Base-by-base conservation (phyloP, 2,329 filamentous ascomycete species). In the Ophiostoma sp. region DNA sequence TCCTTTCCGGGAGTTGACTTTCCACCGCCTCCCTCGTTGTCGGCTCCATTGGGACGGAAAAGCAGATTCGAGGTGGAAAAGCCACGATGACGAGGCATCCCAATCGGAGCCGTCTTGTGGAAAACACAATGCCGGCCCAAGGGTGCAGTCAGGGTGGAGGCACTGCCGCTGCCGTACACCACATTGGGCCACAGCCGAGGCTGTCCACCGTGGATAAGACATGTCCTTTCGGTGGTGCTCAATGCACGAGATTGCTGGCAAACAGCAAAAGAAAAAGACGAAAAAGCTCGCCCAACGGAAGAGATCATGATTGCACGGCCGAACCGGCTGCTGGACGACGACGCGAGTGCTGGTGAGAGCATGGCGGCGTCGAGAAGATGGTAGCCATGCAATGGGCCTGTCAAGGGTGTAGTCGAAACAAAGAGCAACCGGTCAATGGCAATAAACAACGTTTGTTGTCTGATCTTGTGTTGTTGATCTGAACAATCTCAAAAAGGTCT, bases 31-130 rank as follows among this genome's bases (percentile, higher is more conserved):
- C 55, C 28, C n/a, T 19, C 25, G 42, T 48, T 71, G 45, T 31
- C 74, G 74, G 75, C 55, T 72, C 78, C 78, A 79, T 83, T 79
- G 61, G 84, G 82, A 19, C 84, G 85, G 11, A 90, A 81, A 74
- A 85, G 84, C 1, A 88, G 84, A 77, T 89, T 91, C 31, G 90
- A 91, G 15, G 90, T 91, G 81, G 91, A 92, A 81, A 92, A 92
- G 78, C 82, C 84, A 74, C 88, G 87, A 76, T 87, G 88, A 73
- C 87, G 86, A 12, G 88, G 87, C n/a, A 84, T 77, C 68, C 79
- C 78, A 9, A 81, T 78, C 1, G 83, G 72, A 1, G 83, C 79
- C 55, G 84, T 85, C 74, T 85, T 80, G 80, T 88, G 86, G 72
- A 73, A 72, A 2, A 36, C 61, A 39, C 73, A 69, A 25, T 33